Evolutionary conservation across 495 filamentous ascomycete genomes (phyloP), one percentile per base, ranked within the genome.

Genomic region (Friedmanniomyces endolithicus): DNA sequence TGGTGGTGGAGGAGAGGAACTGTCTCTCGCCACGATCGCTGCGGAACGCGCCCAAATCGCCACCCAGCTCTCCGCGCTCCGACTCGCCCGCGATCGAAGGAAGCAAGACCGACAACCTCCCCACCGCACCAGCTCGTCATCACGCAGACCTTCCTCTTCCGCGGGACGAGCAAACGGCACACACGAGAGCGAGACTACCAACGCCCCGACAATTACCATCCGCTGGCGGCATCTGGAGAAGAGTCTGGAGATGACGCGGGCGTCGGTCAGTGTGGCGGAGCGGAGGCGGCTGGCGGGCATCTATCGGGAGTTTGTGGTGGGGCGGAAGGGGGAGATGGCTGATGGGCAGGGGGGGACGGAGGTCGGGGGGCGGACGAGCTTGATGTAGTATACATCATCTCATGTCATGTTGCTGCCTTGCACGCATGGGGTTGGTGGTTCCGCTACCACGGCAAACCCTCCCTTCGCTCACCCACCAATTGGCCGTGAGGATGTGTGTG

Each of bases 271-370:
- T 56, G 66, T 70, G 1, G 72, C 85, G 25, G 92, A 98, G 71
- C 75, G 82, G 61, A 73, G 68, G 61, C 75, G 90, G 57, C 64
- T 98, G 58, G 75, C 77, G 63, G 75, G 73, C 6, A 95, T 98
- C 55, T 98, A 98, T 65, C 73, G 76, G 6, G 94, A 97, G 73
- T 98, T 98, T 73, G 78, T 95, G 4, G 83, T 83, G 7, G 88
- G 87, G 8, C 76, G 92, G 56, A 94, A 88, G 67, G 92, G 92
- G 24, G 92, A 96, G 67, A 88, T 98, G 88, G 85, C 78, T 39
- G 89, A 81, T 68, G 92, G 92, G 11, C 85, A 98, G 68, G 88
- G 85, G 0, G 80, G 80, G 24, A 92, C 79, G 67, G 92, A 98
- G 70, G 78, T 98, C 65, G 92, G 92, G 2, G 94, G 92, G 20